Base-by-base conservation (phyloP, 495 filamentous ascomycete species). In the Copromyces sp. region DNA sequence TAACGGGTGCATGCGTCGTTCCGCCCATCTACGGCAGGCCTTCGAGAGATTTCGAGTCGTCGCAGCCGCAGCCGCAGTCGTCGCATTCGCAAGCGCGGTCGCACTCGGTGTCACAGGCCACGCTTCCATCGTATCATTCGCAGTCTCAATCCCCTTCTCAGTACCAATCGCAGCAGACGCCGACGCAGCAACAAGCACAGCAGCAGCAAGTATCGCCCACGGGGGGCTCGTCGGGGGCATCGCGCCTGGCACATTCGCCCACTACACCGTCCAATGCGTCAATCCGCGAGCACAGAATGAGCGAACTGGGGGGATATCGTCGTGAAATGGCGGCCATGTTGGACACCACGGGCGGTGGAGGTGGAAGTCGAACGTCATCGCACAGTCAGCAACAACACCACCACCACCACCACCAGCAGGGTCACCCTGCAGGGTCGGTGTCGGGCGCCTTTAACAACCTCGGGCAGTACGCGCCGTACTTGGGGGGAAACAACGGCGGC, bases 311-410 rank as follows among this genome's bases (percentile, higher is more conserved):
- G 75, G 88, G 89, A 77, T 89, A 93, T 76, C 88, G 90, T 73
- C 89, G 90, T 78, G 90, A 92, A 72, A 86, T 93, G n/a, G 53
- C 53, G 53, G 87, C 89, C 68, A 89, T 90, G 35, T 82, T 92
- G 68, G 89, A 92, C 69, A 87, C 87, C 47, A 84, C 85, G 71
- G 86, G 83, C 75, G 85, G 83, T 70, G 84, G 85, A 3, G 85
- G 83, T 12, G 53, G 76, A 71, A 59, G 42, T 61, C 70, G 78
- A 80, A 83, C 80, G 32, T 24, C 74, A 12, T 86, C 82, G 69
- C 84, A 82, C 80, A 87, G 82, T 79, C 83, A 84, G 77, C 83
- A 83, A 77, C 53, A 88, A 83, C 79, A 87, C 86, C 75, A 82
- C 11, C 47, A 59, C 3, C 45, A 53, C 0, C 47, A 29, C 2